These are phyloP conservation scores for Rhododendron vialii DNA, from an alignment of 148 eudicot species.

Conservation along the genomic window DNA sequence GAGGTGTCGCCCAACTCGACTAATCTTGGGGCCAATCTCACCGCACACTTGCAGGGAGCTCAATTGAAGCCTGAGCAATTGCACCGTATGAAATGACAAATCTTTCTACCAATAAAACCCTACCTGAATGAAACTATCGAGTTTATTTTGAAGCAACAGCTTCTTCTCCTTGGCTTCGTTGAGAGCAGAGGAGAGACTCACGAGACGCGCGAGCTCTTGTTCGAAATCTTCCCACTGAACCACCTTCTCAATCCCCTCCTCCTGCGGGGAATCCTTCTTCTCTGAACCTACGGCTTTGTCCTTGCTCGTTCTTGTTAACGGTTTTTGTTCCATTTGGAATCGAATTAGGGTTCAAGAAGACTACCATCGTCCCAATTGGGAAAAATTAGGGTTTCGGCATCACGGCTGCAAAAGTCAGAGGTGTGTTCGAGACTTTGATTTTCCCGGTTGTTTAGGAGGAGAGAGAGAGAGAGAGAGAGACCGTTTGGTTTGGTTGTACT, in stretches of 20 bases:
- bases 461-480: neutral
- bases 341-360: constrained; percentile 9
- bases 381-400: constrained; percentile 14
- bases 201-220: constrained; percentile 65
- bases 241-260: constrained; percentile 29
- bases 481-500: too few species aligned
- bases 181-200: constrained; percentile 69
- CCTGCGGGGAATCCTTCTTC: neutral
- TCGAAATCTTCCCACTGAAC: constrained; percentile 81
- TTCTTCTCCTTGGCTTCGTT: constrained; percentile 55
- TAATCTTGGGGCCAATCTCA: too few species aligned
- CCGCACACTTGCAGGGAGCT: too few species aligned
- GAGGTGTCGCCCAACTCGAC: too few species aligned
- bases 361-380: constrained; percentile 19
- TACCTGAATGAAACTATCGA: constrained; percentile 58
- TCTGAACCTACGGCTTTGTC: neutral
- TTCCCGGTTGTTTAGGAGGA: neutral
- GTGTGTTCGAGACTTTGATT: neutral
- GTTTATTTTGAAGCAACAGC: constrained; percentile 38
- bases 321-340: constrained; percentile 11
- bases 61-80: too few species aligned
- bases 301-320: neutral
- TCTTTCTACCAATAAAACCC: neutral
- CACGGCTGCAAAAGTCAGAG: neutral
- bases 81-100: neutral